Evolutionary conservation across 1,284 basidiomycete species (phyloP).

Genomic region (Pseudozyma pruni): DNA sequence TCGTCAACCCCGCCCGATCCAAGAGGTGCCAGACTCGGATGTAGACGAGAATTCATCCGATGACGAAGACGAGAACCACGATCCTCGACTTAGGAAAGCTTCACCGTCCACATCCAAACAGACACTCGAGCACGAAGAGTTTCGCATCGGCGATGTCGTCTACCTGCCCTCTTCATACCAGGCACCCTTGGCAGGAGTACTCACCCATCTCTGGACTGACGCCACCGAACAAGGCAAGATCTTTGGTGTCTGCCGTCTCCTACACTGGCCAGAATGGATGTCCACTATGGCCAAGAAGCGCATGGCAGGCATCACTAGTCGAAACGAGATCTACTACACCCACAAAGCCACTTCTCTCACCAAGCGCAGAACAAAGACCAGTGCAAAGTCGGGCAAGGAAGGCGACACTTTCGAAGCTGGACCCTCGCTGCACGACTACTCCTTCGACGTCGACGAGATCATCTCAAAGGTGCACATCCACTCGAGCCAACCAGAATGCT

Average conservation of each 20-base stretch:
- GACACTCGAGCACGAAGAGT: slow-evolving; percentile 27
- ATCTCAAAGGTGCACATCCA: slow-evolving; percentile 40
- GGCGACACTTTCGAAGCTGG: slow-evolving; percentile 46
- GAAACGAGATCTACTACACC: slow-evolving; percentile 57
- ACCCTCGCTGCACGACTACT: slow-evolving; percentile 44
- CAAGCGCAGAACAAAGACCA: slow-evolving; percentile 42
- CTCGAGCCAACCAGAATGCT: slow-evolving; percentile 20
- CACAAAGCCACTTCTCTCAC: slow-evolving; percentile 44
- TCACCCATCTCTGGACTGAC: slow-evolving; percentile 50
- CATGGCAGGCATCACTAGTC: slow-evolving; percentile 42
- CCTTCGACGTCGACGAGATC: slow-evolving; percentile 50
- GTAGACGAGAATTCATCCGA: slow-evolving; percentile 28
- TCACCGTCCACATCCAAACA: slow-evolving; percentile 24
- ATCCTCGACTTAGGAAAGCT: slow-evolving; percentile 14
- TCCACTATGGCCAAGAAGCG: slow-evolving; percentile 50
- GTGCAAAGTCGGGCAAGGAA: slow-evolving; percentile 29
- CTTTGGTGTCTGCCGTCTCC: slow-evolving; percentile 48
- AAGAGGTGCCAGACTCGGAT: slow-evolving; percentile 34
- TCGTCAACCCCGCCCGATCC: slow-evolving; percentile 15
- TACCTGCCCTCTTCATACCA: slow-evolving; percentile 52
- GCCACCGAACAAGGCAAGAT: slow-evolving; percentile 39
- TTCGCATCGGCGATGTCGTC: slow-evolving; percentile 48
- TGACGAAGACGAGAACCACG: slow-evolving; percentile 28
- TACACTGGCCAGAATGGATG: slow-evolving; percentile 55
- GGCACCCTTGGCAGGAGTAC: slow-evolving; percentile 42